Conservation (phyloP, 768 basidiomycete genomes). For the Amyloporia xantha region DNA sequence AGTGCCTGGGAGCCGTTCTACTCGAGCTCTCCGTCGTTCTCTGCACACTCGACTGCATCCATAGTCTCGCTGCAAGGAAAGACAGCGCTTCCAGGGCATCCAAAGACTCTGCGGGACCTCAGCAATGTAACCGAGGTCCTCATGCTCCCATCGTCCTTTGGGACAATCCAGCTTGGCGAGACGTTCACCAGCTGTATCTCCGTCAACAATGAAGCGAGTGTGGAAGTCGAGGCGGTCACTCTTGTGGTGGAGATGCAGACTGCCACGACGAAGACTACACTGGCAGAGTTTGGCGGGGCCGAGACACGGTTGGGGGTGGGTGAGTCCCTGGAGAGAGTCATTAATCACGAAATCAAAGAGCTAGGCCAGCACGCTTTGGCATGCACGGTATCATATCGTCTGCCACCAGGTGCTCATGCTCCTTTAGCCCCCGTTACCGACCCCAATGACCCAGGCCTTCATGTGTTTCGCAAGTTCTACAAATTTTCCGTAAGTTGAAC, state of each 20-base stretch:
- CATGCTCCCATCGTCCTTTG: constrained; percentile 77
- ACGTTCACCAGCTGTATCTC: constrained; percentile 80
- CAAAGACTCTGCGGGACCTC: constrained; percentile 79
- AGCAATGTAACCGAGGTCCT: constrained; percentile 74
- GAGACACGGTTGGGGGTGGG: constrained; percentile 43
- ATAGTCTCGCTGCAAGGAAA: constrained; percentile 72
- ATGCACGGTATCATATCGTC: constrained; percentile 78
- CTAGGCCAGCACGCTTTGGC: constrained; percentile 86
- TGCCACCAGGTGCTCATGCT: constrained; percentile 51
- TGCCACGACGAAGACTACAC: constrained; percentile 50
- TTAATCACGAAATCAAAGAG: constrained; percentile 90
- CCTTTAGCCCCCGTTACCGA: constrained; percentile 44
- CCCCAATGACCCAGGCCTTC: constrained; percentile 45
- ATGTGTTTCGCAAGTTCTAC: constrained; percentile 84
- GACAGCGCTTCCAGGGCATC: constrained; percentile 63
- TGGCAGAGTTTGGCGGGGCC: constrained; percentile 58
- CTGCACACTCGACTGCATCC: constrained; percentile 73
- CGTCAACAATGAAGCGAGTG: constrained; percentile 70
- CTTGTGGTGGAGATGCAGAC: constrained; percentile 87
- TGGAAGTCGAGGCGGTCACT: constrained; percentile 54
- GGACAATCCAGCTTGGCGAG: constrained; percentile 83
- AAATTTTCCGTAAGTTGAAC: constrained; percentile 71
- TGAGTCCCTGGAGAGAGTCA: constrained; percentile 59
- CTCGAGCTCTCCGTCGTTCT: constrained; percentile 75
- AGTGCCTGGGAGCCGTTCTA: constrained; percentile 84